phyloP scores from a whole-genome alignment of 495 filamentous ascomycete species.

The Aspergillus cristatus region DNA sequence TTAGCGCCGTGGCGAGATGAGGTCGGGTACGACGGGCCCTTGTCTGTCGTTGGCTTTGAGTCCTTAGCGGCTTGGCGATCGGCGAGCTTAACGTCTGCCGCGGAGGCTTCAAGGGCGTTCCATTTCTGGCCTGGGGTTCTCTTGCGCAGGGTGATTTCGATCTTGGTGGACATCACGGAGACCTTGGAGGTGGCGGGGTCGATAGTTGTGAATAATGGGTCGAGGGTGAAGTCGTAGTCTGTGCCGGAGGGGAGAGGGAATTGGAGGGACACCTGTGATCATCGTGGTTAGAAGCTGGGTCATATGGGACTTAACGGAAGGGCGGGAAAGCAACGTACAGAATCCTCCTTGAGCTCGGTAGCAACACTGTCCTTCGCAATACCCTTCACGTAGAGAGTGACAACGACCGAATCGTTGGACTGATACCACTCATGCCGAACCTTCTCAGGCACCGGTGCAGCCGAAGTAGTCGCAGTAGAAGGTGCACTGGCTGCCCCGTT shows the following conservation, averaged over 20 bases:
- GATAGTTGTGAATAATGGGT: conserved; percentile 62
- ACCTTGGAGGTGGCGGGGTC: conserved; percentile 48
- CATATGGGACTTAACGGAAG: neutral
- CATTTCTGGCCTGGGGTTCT: conserved; percentile 61
- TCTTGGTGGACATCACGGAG: conserved; percentile 67
- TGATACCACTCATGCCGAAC: conserved; percentile 80
- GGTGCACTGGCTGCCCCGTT: conserved; percentile 3
- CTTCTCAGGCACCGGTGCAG: conserved; percentile 30
- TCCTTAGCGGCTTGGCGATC: conserved; percentile 16
- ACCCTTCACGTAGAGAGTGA: conserved; percentile 65
- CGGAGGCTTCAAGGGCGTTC: conserved; percentile 53
- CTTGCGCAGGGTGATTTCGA: conserved; percentile 75
- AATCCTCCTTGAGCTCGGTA: conserved; percentile 48
- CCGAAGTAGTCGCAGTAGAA: conserved; percentile 1
- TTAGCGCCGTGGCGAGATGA: conserved; percentile 78
- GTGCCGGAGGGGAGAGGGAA: conserved; percentile 56
- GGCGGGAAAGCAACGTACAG: conserved; percentile 20
- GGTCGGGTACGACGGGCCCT: conserved; percentile 69
- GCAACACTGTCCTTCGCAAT: conserved; percentile 53
- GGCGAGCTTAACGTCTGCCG: conserved; percentile 19
- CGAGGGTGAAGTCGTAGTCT: conserved; percentile 57
- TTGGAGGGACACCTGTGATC: conserved; percentile 51
- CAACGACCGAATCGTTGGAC: conserved; percentile 51
- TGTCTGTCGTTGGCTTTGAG: conserved; percentile 11
- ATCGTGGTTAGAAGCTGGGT: conserved; percentile 11